Percentiles rank a stretch among this genome's conserved stretches.
Conservation (phyloP, 2,329 filamentous ascomycete genomes). For the Aspergillus sp. region DNA sequence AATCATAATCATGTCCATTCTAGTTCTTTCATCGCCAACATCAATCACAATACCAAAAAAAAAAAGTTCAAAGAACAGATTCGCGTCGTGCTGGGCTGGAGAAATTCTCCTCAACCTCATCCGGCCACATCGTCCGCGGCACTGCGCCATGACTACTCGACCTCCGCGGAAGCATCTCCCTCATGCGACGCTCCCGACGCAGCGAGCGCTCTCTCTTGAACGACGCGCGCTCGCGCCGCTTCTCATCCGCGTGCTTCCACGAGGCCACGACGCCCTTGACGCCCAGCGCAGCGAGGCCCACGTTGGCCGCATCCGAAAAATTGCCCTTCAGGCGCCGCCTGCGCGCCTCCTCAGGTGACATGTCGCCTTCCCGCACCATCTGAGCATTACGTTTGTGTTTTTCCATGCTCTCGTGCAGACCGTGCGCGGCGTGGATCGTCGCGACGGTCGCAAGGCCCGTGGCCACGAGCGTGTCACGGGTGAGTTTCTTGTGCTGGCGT, state of each 20-base stretch:
- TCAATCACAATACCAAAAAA: not conserved
- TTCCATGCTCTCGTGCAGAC: conserved; percentile 61
- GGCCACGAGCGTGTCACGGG: conserved; percentile 64
- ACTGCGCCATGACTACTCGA: not conserved
- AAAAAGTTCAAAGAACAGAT: conserved; percentile 4
- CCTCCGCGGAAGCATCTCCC: conserved; percentile 10
- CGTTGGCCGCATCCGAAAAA: conserved; percentile 62
- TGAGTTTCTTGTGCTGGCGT: conserved; percentile 60
- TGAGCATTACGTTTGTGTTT: conserved; percentile 60
- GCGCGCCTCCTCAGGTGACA: conserved; percentile 60
- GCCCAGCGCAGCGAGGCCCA: conserved; percentile 65
- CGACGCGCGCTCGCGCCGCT: conserved; percentile 55
- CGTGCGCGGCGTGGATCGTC: conserved; percentile 67
- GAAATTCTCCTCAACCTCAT: conserved; percentile 29
- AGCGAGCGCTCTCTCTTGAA: conserved; percentile 49
- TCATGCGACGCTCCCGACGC: conserved; percentile 31
- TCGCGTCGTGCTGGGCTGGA: conserved; percentile 4
- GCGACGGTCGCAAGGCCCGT: conserved; percentile 65
- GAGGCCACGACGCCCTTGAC: conserved; percentile 65
- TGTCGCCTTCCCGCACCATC: conserved; percentile 61
- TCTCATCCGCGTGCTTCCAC: conserved; percentile 66
- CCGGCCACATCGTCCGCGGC: conserved; percentile 23
- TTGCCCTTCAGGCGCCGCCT: conserved; percentile 63
- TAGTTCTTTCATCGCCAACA: not conserved
- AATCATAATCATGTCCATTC: too few species aligned